These are phyloP conservation scores for Dryas integrifolia DNA, from an alignment of 331 rosid genomes.

Conservation along the genomic window DNA sequence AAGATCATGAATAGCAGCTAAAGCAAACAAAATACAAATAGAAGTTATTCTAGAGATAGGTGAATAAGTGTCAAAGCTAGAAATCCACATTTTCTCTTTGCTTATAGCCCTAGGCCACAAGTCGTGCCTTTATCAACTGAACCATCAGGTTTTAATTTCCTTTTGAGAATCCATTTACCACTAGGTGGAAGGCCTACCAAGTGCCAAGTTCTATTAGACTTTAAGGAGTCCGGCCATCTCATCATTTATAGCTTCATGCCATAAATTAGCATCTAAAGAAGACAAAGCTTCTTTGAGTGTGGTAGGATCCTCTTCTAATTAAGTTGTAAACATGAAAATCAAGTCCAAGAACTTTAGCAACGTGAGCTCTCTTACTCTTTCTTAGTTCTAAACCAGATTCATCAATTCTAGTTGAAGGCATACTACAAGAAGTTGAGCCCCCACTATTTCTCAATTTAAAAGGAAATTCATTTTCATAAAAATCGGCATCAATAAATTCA, in stretches of 20 bases:
- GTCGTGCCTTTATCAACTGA: neutral
- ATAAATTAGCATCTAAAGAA: neutral
- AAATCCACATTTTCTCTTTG: neutral
- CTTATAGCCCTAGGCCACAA: neutral
- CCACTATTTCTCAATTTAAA: neutral
- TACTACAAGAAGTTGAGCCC: neutral
- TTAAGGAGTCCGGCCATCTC: neutral
- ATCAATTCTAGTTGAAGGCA: neutral
- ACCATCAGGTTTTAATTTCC: neutral
- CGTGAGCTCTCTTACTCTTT: neutral
- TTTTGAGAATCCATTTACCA: neutral
- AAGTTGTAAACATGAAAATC: neutral
- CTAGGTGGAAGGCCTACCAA: neutral
- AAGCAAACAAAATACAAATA: no score
- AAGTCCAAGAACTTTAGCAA: neutral
- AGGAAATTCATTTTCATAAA: neutral
- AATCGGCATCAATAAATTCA: neutral
- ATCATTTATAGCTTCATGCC: neutral
- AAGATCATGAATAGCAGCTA: neutral
- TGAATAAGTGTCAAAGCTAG: neutral
- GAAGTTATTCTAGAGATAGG: neutral
- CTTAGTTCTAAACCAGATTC: neutral
- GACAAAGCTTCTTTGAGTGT: neutral
- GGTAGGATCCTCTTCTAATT: neutral
- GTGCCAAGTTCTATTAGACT: neutral